These are phyloP conservation scores for Candida cerambycidarum DNA, from an alignment of 805 yeast species.

Conservation along the genomic window DNA sequence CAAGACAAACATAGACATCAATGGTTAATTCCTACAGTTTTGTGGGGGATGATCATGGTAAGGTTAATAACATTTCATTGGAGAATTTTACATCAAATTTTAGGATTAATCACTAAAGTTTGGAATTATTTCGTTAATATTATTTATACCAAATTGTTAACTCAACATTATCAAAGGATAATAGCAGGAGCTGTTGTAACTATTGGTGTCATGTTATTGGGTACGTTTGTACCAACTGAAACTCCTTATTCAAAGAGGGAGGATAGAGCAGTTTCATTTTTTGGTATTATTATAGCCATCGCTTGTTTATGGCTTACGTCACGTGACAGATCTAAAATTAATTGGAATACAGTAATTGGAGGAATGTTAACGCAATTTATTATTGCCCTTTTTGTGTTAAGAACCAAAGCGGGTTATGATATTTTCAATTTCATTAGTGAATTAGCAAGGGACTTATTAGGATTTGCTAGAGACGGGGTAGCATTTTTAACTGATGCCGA, in stretches of 20 bases:
- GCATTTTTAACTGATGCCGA: constrained; percentile 52
- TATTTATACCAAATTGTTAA: constrained; percentile 39
- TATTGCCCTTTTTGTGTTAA: constrained; percentile 58
- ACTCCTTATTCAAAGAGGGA: constrained; percentile 44
- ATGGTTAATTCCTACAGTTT: constrained; percentile 59
- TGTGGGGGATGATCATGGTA: constrained; percentile 51
- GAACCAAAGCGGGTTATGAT: constrained; percentile 61
- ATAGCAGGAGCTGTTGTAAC: constrained; percentile 46
- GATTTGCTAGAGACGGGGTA: constrained; percentile 59
- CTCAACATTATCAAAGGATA: constrained; percentile 40
- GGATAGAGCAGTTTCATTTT: constrained; percentile 59
- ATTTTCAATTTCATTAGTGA: constrained; percentile 59
- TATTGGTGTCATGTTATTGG: constrained; percentile 49
- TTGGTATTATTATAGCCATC: constrained; percentile 52
- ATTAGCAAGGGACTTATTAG: constrained; percentile 55
- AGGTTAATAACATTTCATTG: constrained; percentile 53
- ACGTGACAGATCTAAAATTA: constrained; percentile 42
- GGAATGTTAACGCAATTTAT: constrained; percentile 62
- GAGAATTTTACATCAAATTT: constrained; percentile 25
- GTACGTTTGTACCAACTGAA: constrained; percentile 53
- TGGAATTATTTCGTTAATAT: constrained; percentile 36
- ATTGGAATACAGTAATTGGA: constrained; percentile 60
- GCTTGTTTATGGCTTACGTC: constrained; percentile 46
- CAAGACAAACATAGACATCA: constrained; percentile 48
- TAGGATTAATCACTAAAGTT: constrained; percentile 16